Evolutionary conservation across 1,284 basidiomycete genomes (phyloP).

Genomic region (Butyriboletus pseudospeciosus): DNA sequence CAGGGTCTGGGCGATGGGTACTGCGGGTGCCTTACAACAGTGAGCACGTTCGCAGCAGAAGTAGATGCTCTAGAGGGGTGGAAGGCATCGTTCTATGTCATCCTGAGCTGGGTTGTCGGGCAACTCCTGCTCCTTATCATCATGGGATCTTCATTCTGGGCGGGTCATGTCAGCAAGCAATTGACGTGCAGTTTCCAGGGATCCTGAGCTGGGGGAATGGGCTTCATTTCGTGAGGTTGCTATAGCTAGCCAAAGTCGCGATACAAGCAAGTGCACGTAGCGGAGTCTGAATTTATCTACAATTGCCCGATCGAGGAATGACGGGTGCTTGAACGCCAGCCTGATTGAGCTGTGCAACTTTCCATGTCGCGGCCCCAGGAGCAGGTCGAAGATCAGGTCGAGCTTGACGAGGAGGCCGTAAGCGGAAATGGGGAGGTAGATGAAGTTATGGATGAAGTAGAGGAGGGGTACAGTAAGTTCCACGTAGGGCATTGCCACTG

Average conservation of each 20-base stretch:
- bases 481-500: conserved; percentile 5
- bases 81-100: conserved; percentile 65
- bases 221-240: not conserved
- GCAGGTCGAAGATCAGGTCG: conserved; percentile 43
- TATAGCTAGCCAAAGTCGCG: not conserved
- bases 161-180: conserved; percentile 41
- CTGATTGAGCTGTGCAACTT: conserved; percentile 24
- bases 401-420: conserved; percentile 49
- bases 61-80: conserved; percentile 54
- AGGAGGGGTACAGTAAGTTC: conserved; percentile 68
- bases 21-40: conserved; percentile 91
- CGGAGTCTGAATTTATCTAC: conserved; percentile 30
- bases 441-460: conserved; percentile 66
- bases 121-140: conserved; percentile 76
- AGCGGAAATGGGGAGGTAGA: conserved; percentile 55
- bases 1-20: conserved; percentile 87
- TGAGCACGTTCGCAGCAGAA: conserved; percentile 92
- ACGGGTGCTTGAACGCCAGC: conserved; percentile 15
- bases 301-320: conserved; percentile 28
- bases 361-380: conserved; percentile 49
- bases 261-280: not conserved
- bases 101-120: conserved; percentile 64
- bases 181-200: conserved; percentile 36
- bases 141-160: conserved; percentile 68
- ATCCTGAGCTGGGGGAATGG: conserved; percentile 1